These are phyloP conservation scores for Haplosporangium gracile DNA, from an alignment of 192 early-diverging fungal species.

Conservation along the genomic window DNA sequence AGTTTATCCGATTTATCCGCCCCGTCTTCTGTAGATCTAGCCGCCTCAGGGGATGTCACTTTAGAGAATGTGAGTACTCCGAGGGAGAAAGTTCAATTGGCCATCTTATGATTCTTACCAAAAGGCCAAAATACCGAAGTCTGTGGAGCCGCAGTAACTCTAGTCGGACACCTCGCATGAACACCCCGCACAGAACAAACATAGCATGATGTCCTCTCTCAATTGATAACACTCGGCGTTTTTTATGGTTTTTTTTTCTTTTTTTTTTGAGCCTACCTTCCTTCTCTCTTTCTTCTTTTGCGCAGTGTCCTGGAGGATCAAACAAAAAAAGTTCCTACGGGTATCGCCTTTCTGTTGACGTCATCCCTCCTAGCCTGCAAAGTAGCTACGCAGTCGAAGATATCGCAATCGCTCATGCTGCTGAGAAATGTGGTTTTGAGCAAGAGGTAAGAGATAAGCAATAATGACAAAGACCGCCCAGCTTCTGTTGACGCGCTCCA, in stretches of 20 bases:
- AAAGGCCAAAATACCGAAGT: too few species aligned
- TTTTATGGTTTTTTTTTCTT: not conserved
- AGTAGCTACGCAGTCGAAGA: not conserved
- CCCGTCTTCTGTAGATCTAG: not conserved
- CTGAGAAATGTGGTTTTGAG: not conserved
- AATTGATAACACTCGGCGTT: not conserved
- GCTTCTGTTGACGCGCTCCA: too few species aligned
- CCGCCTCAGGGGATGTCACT: not conserved
- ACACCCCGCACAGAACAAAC: too few species aligned
- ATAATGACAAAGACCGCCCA: too few species aligned
- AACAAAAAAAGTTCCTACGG: too few species aligned
- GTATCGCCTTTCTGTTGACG: not conserved
- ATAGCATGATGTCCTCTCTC: not conserved
- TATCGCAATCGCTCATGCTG: not conserved
- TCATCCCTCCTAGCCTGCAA: not conserved
- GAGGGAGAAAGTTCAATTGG: not conserved
- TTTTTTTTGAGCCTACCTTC: not conserved
- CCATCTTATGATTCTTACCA: not conserved
- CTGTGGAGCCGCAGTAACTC: too few species aligned
- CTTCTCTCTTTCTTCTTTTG: not conserved
- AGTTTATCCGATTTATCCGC: constrained; percentile 5
- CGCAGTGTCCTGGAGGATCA: constrained; percentile 1
- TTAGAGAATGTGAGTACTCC: not conserved
- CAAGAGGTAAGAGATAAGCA: too few species aligned
- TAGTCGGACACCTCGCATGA: too few species aligned